phyloP scores from a whole-genome alignment of 345 rosid genomes.

The Eucalyptus curtisii region DNA sequence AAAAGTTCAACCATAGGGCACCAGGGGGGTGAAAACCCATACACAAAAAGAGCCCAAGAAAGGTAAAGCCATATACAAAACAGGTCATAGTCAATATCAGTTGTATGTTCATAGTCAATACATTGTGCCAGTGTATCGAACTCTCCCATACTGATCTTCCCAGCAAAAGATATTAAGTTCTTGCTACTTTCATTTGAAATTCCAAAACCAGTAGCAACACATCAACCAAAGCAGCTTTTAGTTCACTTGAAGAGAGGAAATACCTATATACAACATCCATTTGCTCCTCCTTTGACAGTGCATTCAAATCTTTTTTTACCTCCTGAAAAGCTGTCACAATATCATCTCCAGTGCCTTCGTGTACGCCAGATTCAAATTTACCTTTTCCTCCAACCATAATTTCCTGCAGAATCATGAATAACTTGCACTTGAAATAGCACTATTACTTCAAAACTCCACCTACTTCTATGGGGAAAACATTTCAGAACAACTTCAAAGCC shows the following conservation, averaged over 20 bases:
- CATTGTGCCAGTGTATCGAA: neutral
- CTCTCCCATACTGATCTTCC: neutral
- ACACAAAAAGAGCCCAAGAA: neutral
- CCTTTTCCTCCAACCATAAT: constrained; percentile 26
- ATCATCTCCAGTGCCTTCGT: constrained; percentile 14
- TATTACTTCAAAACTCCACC: neutral
- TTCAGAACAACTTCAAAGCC: neutral
- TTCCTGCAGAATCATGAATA: constrained; percentile 29
- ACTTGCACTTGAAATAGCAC: neutral
- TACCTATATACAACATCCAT: constrained; percentile 84
- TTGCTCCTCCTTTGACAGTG: constrained; percentile 77
- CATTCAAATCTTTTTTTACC: constrained; percentile 61
- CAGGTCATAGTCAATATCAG: neutral
- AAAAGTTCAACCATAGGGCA: neutral
- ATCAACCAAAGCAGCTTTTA: neutral
- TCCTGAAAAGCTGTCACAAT: constrained; percentile 23
- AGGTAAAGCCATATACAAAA: neutral
- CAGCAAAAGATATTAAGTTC: neutral
- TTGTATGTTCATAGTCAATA: neutral
- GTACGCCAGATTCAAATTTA: neutral
- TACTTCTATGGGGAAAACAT: neutral
- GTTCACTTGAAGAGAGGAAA: neutral
- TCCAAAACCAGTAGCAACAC: neutral
- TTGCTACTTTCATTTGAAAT: neutral
- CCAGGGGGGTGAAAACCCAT: neutral